Evolutionary conservation across 2,329 filamentous ascomycete species (phyloP).

Genomic region (Fusarium goolgardi): DNA sequence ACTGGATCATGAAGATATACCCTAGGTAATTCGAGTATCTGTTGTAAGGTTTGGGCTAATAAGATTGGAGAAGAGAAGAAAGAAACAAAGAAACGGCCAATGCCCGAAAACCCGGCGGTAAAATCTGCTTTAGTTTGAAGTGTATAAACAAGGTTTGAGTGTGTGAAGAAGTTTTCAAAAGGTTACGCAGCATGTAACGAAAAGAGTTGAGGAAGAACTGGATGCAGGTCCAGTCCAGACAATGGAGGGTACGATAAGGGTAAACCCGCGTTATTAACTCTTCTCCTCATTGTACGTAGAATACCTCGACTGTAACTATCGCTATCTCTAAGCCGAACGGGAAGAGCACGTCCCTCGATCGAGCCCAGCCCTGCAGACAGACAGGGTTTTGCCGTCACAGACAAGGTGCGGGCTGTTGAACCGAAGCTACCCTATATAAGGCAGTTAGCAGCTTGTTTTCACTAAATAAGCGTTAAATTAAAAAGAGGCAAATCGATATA

Average conservation of each 20-base stretch:
- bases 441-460: too few relatives aligned
- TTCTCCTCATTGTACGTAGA: conserved; percentile 35
- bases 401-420: conserved; percentile 26
- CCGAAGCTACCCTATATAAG: too few relatives aligned
- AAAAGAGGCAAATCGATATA: too few relatives aligned
- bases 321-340: conserved; percentile 40
- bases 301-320: conserved; percentile 24
- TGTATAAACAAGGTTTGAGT: conserved; percentile 5
- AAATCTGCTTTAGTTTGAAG: conserved; percentile 33
- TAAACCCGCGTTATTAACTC: conserved; percentile 43
- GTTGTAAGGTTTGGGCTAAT: conserved; percentile 40
- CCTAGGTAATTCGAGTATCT: conserved; percentile 23
- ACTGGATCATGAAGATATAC: conserved; percentile 40
- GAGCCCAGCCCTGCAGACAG: conserved; percentile 35
- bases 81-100: conserved; percentile 22
- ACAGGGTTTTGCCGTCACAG: conserved; percentile 40
- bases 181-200: conserved; percentile 11
- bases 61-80: conserved; percentile 33
- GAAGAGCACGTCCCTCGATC: conserved; percentile 43
- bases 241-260: conserved; percentile 38
- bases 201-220: conserved; percentile 16
- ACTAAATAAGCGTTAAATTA: too few relatives aligned
- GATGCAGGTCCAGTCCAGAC: conserved; percentile 27
- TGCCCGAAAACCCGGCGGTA: conserved; percentile 30
- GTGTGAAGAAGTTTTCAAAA: conserved; percentile 25